A percentile compares a stretch with the other conserved stretches of the same genome.
These are phyloP conservation scores for Climacium dendroides DNA, from an alignment of 225 moss, liverwort and hornwort species.

Conservation along the genomic window DNA sequence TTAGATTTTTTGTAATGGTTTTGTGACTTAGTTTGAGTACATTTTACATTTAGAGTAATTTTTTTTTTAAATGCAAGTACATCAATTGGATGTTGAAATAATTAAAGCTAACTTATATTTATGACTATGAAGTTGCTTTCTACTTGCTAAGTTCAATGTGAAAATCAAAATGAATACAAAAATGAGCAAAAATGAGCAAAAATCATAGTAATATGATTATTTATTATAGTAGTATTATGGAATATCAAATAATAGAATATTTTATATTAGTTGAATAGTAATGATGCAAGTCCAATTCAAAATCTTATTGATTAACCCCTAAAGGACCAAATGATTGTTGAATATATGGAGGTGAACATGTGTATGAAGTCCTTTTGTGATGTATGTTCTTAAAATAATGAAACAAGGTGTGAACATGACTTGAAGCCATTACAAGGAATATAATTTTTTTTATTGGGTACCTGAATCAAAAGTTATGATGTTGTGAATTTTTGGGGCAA, in stretches of 20 bases:
- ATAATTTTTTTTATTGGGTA: too few species aligned
- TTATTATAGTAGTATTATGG: background rate
- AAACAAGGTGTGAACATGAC: too few species aligned
- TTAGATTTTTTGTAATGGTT: too few species aligned
- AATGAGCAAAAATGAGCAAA: background rate
- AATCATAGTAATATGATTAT: background rate
- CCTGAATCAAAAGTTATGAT: too few species aligned
- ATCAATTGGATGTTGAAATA: background rate
- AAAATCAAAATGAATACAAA: background rate
- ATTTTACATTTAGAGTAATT: background rate
- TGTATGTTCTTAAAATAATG: too few species aligned
- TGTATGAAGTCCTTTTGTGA: too few species aligned
- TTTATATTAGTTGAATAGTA: background rate
- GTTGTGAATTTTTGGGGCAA: too few species aligned
- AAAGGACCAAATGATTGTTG: too few species aligned
- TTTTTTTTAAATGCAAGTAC: background rate
- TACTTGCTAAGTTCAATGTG: background rate
- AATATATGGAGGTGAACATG: too few species aligned
- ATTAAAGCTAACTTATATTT: background rate
- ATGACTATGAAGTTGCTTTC: background rate
- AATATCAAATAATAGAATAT: background rate
- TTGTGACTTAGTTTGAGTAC: background rate
- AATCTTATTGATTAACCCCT: accelerated
- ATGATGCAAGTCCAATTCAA: background rate
- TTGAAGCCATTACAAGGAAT: too few species aligned